Evolutionary conservation across 352 stramenopile genomes (phyloP).

Genomic region (Phytophthora niederhauseri): DNA sequence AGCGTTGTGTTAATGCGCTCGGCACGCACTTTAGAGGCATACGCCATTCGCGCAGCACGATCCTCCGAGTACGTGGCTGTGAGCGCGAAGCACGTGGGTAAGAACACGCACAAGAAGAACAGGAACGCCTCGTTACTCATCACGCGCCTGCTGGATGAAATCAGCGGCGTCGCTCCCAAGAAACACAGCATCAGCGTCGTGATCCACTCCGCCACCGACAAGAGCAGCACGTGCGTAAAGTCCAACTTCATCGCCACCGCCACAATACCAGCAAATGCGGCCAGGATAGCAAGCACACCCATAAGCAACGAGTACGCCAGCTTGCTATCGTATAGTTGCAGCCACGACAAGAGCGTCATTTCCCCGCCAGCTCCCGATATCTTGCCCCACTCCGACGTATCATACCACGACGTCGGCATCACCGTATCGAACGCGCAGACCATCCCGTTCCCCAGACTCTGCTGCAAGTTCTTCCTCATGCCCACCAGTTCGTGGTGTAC

Average conservation of each 20-base stretch:
- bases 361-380: conserved; percentile 37
- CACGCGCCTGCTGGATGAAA: conserved; percentile 54
- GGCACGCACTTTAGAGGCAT: conserved; percentile 73
- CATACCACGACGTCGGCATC: conserved; percentile 55
- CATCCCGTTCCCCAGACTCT: conserved; percentile 43
- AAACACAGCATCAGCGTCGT: conserved; percentile 61
- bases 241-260: conserved; percentile 79
- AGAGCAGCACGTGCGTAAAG: conserved; percentile 72
- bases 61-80: conserved; percentile 83
- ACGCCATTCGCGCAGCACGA: conserved; percentile 66
- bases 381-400: conserved; percentile 39
- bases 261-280: conserved; percentile 66
- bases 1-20: conserved; percentile 85
- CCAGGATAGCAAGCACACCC: conserved; percentile 61
- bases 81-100: conserved; percentile 68
- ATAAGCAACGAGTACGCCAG: conserved; percentile 69
- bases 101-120: conserved; percentile 65
- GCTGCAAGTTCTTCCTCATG: conserved; percentile 48
- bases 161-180: conserved; percentile 44
- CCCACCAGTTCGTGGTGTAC: conserved; percentile 59
- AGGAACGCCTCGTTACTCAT: conserved; percentile 63
- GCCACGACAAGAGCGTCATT: conserved; percentile 67
- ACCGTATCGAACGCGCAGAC: conserved; percentile 49
- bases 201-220: conserved; percentile 58
- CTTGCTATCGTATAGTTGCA: conserved; percentile 71